These are phyloP conservation scores for Allium cepa DNA, from an alignment of 106 monocot genomes.

Conservation along the genomic window DNA sequence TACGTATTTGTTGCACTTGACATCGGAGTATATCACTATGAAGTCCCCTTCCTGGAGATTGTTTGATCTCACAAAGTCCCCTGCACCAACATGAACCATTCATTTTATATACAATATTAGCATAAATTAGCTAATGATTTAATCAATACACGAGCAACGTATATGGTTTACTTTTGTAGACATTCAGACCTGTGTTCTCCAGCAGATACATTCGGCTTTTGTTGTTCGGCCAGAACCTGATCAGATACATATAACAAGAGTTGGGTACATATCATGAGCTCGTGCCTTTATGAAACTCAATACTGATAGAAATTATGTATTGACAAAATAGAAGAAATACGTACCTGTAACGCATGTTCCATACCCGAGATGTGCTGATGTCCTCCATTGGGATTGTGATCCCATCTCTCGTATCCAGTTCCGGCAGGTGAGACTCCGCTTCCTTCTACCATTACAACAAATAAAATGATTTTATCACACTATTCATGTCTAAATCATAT, in stretches of 20 bases:
- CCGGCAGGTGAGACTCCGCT: constrained; percentile 88
- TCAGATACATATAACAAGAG: neutral
- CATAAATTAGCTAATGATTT: neutral
- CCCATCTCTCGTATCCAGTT: constrained; percentile 78
- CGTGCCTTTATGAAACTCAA: neutral
- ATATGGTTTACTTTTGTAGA: no score
- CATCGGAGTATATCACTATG: constrained; percentile 24
- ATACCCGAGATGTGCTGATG: constrained; percentile 67
- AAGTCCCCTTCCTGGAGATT: constrained; percentile 28
- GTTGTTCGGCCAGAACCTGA: constrained; percentile 98
- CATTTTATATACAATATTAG: neutral
- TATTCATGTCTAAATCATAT: neutral
- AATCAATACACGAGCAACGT: no score
- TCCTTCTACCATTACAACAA: constrained; percentile 46
- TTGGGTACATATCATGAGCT: neutral
- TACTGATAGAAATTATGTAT: neutral
- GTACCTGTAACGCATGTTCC: constrained; percentile 97
- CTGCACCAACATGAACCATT: neutral
- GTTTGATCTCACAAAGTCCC: constrained; percentile 20
- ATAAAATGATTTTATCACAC: neutral
- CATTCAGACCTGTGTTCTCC: constrained; percentile 74
- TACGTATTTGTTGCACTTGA: constrained; percentile 21
- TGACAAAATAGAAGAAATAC: neutral
- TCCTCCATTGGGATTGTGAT: constrained; percentile 92
- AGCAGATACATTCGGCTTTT: constrained; percentile 98